Evolutionary conservation across 306 rosid species (phyloP).

Genomic region (Prunus padus): DNA sequence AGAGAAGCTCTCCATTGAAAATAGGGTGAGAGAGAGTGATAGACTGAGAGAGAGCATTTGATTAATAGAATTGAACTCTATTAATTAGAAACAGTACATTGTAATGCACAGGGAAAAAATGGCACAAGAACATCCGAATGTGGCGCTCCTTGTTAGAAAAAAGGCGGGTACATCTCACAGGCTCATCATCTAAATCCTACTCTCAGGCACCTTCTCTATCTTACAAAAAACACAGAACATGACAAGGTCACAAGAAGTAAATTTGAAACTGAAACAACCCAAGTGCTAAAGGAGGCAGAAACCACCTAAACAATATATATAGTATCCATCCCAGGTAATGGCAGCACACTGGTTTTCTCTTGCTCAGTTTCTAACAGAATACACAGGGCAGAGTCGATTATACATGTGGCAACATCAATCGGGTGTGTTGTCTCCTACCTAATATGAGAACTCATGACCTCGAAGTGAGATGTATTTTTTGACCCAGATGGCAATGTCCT

Average conservation of each 20-base stretch:
- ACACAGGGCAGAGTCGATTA: conserved; percentile 20
- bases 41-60: conserved; percentile 15
- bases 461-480: conserved; percentile 85
- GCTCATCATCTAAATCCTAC: conserved; percentile 49
- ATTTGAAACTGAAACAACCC: conserved; percentile 1
- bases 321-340: conserved; percentile 13
- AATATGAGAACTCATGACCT: conserved; percentile 96
- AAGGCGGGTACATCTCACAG: conserved; percentile 32
- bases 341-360: conserved; percentile 26
- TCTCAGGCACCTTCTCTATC: conserved; percentile 44
- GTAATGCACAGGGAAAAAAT: conserved; percentile 46
- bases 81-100: conserved; percentile 36
- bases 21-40: too few species aligned
- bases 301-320: conserved; percentile 21
- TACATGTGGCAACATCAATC: conserved; percentile 23
- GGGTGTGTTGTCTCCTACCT: conserved; percentile 29
- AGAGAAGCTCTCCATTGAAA: too few species aligned
- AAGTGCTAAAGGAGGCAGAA: conserved; percentile 26
- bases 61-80: conserved; percentile 31
- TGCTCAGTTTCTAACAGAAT: conserved; percentile 20
- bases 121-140: conserved; percentile 36
- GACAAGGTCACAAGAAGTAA: not conserved
- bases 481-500: conserved; percentile 96
- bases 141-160: not conserved
- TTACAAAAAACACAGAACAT: conserved; percentile 44